Evolutionary conservation across 345 rosid genomes (phyloP), one percentile per base, ranked within the genome.

Genomic region (Lepidium sativum): DNA sequence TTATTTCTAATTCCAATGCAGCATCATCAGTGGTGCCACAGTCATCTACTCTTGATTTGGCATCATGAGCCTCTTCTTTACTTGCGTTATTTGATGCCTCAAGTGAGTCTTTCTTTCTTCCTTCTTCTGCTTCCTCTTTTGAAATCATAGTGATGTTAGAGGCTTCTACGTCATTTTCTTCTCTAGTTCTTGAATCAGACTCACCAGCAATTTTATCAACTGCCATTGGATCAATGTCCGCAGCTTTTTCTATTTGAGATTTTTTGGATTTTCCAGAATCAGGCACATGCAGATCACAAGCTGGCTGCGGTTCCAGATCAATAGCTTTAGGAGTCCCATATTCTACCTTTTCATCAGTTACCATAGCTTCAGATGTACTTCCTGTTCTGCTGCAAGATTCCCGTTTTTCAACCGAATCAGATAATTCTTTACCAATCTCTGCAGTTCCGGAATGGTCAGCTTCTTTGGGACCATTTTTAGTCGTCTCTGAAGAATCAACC

Each of bases 401-500:
- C 23, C n/a, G 16, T n/a, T 55, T 35, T 39, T 14, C 60, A 32
- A 58, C 71, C 0, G 50, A 5, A 10, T 58, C 49, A 8, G 65
- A 63, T 47, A 65, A 39, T 48, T 18, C 54, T 63, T 31, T 47
- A 54, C 59, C 32, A 37, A 32, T 21, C 53, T 42, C 71, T 25
- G 40, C 51, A 5, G 77, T 53, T 40, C 53, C 68, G 2, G 29
- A 52, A 35, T 18, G 15, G 21, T 34, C 12, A 52, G 31, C 63
- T 66, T 60, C 68, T 60, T 53, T 67, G 44, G 72, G 38, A 60
- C 52, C 63, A 44, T 53, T 34, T 52, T 44, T 51, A 58, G 9
- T 44, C 44, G 60, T 54, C 1, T 60, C 77, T 53, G 57, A 43
- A 60, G 31, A 59, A 57, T 64, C 70, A 66, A 65, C 41, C 56